Evolutionary conservation across 208 protist genomes (phyloP), one percentile per base, ranked within the genome.

Genomic region (Crithidia acanthocephali): DNA sequence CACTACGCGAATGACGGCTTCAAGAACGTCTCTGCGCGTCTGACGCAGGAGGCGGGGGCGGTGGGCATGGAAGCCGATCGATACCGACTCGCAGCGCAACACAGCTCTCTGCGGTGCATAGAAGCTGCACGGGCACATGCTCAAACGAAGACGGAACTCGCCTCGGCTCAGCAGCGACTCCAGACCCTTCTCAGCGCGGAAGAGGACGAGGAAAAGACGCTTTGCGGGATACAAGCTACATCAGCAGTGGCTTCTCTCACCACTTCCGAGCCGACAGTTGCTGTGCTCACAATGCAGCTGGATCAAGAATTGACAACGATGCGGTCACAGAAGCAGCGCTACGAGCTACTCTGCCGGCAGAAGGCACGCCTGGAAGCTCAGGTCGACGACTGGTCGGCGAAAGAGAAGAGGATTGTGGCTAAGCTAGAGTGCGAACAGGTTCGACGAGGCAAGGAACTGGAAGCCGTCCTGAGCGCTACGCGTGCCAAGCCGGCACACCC

Each of bases 1-100:
- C 70, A 68, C 61, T 59, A 51, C 44, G 52, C 45, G 8, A 62
- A 64, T 16, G 51, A 22, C 27, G 53, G 53, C 52, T 75, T 75
- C 33, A 44, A 35, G 13, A 42, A 56, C 20, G 53, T 63, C 28
- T 53, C 45, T 25, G 35, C 50, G 22, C 40, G 28, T 4, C 37
- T 68, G 2, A 32, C 44, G 35, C 27, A 18, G 30, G 61, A 74
- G 50, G 68, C 42, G 10, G 28, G 48, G 5, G 51, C 40, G 1
- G 40, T 64, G 1, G 23, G 25, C 33, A 45, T 68, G 18, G 68
- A 68, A 51, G 42, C 61, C 16, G 51, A 60, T n/a, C 58, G 58
- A 4, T 51, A 60, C n/a, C 48, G 68, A 2, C 35, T 52, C 0
- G 58, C 58, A 11, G 68, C 59, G 40, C 68, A 68, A 30, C 1